Conservation (phyloP, 2,329 filamentous ascomycete genomes). For the Phaeosphaeriaceae sp. region DNA sequence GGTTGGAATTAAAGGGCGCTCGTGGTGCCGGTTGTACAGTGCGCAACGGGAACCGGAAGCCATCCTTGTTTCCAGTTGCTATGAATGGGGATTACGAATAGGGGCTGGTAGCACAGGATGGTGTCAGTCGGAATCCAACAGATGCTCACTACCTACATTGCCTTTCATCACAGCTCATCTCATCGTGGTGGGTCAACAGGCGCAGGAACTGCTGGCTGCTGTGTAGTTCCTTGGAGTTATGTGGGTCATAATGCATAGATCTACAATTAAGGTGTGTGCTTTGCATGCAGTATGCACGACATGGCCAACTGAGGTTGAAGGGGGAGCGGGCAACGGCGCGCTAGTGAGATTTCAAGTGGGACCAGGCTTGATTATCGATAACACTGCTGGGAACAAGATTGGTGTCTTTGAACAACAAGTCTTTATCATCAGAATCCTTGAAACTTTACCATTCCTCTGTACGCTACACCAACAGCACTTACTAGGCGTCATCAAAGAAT, state of each 20-base stretch:
- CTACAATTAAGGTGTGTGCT: slow-evolving; percentile 5
- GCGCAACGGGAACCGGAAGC: slow-evolving; percentile 1
- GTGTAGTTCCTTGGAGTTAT: too few species aligned
- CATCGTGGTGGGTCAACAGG: too few species aligned
- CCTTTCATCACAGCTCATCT: not conserved
- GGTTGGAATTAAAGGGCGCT: slow-evolving; percentile 7
- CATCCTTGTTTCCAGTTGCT: not conserved
- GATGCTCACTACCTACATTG: not conserved
- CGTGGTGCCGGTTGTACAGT: slow-evolving; percentile 5
- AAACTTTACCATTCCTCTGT: too few species aligned
- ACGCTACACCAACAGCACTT: too few species aligned
- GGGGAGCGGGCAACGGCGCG: slow-evolving; percentile 1
- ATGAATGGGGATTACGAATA: not conserved
- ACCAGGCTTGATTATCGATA: not conserved
- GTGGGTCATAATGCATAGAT: slow-evolving; percentile 6
- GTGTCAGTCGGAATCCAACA: not conserved
- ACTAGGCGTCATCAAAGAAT: too few species aligned
- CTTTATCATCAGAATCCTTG: too few species aligned
- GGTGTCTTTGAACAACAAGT: too few species aligned
- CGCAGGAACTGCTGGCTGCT: too few species aligned
- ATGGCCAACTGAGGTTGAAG: slow-evolving; percentile 2
- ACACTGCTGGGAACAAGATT: not conserved
- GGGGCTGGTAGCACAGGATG: slow-evolving; percentile 1
- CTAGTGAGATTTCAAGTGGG: not conserved
- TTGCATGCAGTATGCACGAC: slow-evolving; percentile 6